Base-by-base conservation (phyloP, 225 moss, liverwort and hornwort genomes). In the Sphagnum contortum region DNA sequence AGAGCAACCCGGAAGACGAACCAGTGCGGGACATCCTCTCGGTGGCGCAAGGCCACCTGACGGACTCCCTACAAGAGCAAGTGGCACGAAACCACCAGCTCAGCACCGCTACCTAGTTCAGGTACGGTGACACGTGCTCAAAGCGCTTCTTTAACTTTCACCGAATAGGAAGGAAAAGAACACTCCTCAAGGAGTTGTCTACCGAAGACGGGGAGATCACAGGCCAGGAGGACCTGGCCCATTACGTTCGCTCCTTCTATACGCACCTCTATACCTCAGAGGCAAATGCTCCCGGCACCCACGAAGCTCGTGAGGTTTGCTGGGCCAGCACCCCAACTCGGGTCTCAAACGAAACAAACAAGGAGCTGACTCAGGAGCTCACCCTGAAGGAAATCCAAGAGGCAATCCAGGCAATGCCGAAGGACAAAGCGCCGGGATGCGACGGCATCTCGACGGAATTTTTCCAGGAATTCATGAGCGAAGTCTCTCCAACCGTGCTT, bases 391-490 rank as follows among this genome's bases (percentile, higher is more conserved):
- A 65, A 2, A 4, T 65, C 3, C 3, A 3, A 0, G 48, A 50
- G 11, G 69, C 13, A 2, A n/a, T 61, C 5, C 3, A 6, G 9
- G n/a, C 2, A 0, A 29, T 69, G 45, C 61, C 60, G 7, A 8
- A 50, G 3, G 70, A 53, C 3, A 70, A 70, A 47, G 50, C 48
- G 8, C 63, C 70, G 0, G 70, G 70, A 2, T 45, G 9, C 3
- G 70, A 70, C 48, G 3, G 47, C 9, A 50, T 70, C 8, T 45
- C 62, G 1, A 14, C 46, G 4, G 62, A 70, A 44, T 70, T 70
- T 29, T 63, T 53, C 0, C 3, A 62, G 12, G 54, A 5, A 7
- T 4, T n/a, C 29, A 2, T 70, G 70, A 63, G 45, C 45, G 8
- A 12, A 62, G 29, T 29, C 29, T 29, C 29, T 29, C 29, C 1